Evolutionary conservation across 257 asterid species (phyloP), one percentile per base, ranked within the genome.

Genomic region (Mitragyna speciosa): DNA sequence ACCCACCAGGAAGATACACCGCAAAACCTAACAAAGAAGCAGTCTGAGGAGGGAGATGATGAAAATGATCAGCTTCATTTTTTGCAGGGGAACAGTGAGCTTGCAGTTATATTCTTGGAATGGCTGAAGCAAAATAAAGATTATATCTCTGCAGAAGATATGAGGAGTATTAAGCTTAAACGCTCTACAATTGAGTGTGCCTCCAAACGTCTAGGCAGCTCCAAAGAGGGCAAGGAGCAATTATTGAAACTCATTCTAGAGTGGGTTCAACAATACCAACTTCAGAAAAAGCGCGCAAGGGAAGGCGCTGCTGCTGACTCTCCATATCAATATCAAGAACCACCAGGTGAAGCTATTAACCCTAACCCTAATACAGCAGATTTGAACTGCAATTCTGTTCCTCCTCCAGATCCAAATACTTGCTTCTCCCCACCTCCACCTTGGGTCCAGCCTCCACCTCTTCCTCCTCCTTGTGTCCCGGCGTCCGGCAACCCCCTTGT

Each of bases 121-220:
- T 95, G 99, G 99, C 59, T 95, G 68, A 95, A 92, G 89, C 94
- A 90, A 65, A 93, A 93, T 84, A 90, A 78, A 83, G 94, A 93
- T 19, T 52, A 80, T 86, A 91, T 95, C 4, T 91, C 97, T 0
- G 99, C 97, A 0, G 92, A 92, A 43, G 98, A 95, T 54, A 88
- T 95, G 94, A 84, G 97, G 80, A 90, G 78, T 78, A 95, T 95
- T 9, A 95, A 89, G 75, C 95, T 95, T 14, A 91, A 88, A 77
- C 88, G 97, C 7, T 89, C 98, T 56, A 95, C 99, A 47, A 86
- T 95, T 20, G 98, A 93, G 24, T 83, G 84, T 30, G 99, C 98
- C 51, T 87, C 91, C 3, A 91, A 88, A 78, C 91, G 97, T 0
- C 77, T 95, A 30, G 99, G 99, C 0, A 83, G 79, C 76, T 73